A percentile compares a stretch with the other conserved stretches of the same genome.
phyloP scores from a whole-genome alignment of 495 filamentous ascomycete species.

The Hyaloscypha bicolor region DNA sequence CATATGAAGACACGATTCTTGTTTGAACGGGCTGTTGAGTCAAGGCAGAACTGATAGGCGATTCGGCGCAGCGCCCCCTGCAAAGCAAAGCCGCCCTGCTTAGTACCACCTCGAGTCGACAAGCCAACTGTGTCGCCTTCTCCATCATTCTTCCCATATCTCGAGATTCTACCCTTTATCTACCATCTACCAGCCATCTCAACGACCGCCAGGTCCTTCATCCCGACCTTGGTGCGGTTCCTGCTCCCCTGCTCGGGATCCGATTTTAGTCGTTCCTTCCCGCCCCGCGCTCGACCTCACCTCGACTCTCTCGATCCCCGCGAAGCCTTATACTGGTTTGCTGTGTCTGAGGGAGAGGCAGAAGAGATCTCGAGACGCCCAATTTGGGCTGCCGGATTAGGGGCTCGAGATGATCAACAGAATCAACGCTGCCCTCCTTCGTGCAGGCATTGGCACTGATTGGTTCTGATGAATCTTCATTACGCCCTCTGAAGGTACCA shows the following conservation, averaged over 20 bases:
- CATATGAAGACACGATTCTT: neutral
- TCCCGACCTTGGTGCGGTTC: neutral
- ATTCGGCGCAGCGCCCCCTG: neutral
- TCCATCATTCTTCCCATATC: neutral
- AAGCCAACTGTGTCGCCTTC: neutral
- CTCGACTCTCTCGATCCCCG: neutral
- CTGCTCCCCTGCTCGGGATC: neutral
- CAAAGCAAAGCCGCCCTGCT: neutral
- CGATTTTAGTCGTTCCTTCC: neutral
- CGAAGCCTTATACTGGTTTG: conserved; percentile 6
- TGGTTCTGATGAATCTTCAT: conserved; percentile 24
- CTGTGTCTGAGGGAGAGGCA: conserved; percentile 4
- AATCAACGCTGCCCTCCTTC: conserved; percentile 28
- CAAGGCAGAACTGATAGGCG: neutral
- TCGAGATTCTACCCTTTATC: neutral
- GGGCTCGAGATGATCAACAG: conserved; percentile 32
- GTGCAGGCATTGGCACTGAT: conserved; percentile 30
- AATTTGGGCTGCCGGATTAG: conserved; percentile 24
- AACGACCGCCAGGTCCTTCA: neutral
- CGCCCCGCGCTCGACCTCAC: conserved; percentile 8
- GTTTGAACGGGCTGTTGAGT: neutral
- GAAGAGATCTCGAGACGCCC: conserved; percentile 20
- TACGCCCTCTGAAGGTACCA: conserved; percentile 17
- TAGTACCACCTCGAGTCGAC: neutral
- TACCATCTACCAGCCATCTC: neutral